A percentile compares a stretch with the other conserved stretches of the same genome.
phyloP scores from a whole-genome alignment of 2,329 filamentous ascomycete species.

The Colletotrichum viniferum region DNA sequence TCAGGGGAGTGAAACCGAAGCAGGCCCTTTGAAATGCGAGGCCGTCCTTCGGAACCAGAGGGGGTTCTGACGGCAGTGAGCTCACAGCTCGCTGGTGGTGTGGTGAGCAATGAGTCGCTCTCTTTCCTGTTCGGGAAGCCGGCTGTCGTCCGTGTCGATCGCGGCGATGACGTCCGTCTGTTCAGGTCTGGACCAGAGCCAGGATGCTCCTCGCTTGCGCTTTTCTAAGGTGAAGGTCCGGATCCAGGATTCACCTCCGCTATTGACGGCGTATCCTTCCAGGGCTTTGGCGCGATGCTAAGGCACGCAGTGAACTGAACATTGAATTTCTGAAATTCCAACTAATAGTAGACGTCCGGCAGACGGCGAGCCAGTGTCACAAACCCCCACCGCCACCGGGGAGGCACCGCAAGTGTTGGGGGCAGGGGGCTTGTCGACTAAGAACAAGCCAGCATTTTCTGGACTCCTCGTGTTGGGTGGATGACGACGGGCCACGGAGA shows the following conservation, averaged over 20 bases:
- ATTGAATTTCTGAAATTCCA: background rate
- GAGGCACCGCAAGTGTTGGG: background rate
- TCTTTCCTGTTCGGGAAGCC: constrained; percentile 15
- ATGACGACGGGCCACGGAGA: background rate
- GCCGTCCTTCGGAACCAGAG: background rate
- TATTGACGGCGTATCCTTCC: background rate
- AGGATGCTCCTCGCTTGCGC: background rate
- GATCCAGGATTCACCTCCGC: background rate
- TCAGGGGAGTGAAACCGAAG: constrained; percentile 2
- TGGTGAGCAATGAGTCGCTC: background rate
- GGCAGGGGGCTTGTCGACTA: background rate
- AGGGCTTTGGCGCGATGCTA: background rate
- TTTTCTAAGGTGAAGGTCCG: background rate
- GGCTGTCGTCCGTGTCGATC: constrained; percentile 16
- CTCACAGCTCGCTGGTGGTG: background rate
- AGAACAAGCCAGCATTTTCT: background rate
- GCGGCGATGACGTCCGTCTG: constrained; percentile 14
- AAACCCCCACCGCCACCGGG: background rate
- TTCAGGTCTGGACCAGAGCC: background rate
- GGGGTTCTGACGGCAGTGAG: background rate
- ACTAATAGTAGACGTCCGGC: background rate
- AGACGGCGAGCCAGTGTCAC: background rate
- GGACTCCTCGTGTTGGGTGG: background rate
- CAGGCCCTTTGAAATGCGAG: background rate
- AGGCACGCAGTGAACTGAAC: background rate